Conservation (phyloP, 2,329 filamentous ascomycete species). For the Pyricularia pennisetigena region DNA sequence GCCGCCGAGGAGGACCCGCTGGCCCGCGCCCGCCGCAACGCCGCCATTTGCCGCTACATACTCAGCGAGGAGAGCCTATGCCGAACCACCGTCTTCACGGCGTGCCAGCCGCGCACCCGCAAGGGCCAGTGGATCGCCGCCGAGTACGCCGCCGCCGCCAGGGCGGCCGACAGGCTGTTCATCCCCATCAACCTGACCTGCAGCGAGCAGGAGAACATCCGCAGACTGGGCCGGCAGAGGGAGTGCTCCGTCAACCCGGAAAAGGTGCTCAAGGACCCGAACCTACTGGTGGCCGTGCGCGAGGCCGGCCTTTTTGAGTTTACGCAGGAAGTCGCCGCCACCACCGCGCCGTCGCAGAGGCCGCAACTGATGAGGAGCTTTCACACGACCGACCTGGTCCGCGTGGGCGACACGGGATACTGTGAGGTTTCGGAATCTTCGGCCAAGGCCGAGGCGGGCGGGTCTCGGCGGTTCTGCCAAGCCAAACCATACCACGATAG, state of each 20-base stretch:
- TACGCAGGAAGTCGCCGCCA: neutral
- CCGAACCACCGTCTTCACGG: conserved; percentile 14
- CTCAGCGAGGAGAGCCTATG: conserved; percentile 10
- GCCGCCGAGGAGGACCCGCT: neutral
- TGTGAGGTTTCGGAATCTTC: neutral
- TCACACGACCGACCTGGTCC: neutral
- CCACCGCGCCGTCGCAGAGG: neutral
- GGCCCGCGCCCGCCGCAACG: neutral
- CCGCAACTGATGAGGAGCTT: neutral
- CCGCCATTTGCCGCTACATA: conserved; percentile 4
- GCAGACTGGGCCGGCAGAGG: conserved; percentile 8
- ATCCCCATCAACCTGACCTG: conserved; percentile 17
- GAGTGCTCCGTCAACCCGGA: conserved; percentile 6
- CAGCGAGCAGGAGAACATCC: conserved; percentile 13
- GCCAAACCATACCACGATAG: neutral
- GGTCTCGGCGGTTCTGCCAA: conserved; percentile 7
- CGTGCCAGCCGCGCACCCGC: conserved; percentile 16
- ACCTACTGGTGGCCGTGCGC: neutral
- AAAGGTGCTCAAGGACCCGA: neutral
- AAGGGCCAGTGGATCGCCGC: conserved; percentile 13
- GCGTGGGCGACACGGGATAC: neutral
- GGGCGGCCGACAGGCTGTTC: conserved; percentile 15
- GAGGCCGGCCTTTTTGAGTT: conserved; percentile 9
- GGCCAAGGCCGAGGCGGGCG: neutral
- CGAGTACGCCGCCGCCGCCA: conserved; percentile 15